Conservation (phyloP, 2,329 filamentous ascomycete species). For the Trichoderma simmonsii region DNA sequence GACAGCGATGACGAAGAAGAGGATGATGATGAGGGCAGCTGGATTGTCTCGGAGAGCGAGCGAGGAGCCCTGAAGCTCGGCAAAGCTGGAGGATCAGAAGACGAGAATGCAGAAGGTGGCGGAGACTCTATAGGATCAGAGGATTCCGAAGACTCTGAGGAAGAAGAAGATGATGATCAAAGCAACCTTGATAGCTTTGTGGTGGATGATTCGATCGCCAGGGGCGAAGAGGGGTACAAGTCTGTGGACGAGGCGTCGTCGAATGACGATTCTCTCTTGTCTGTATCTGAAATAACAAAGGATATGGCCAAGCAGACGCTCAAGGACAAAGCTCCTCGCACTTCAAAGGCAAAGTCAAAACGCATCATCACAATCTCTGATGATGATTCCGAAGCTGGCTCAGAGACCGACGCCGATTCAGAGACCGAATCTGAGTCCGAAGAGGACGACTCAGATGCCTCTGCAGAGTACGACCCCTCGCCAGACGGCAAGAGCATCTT, state of each 20-base stretch:
- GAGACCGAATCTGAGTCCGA: constrained; percentile 36
- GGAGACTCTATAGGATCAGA: constrained; percentile 74
- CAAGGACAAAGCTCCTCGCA: constrained; percentile 24
- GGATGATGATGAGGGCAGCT: constrained; percentile 65
- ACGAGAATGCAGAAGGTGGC: constrained; percentile 83
- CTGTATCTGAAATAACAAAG: constrained; percentile 37
- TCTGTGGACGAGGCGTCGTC: constrained; percentile 26
- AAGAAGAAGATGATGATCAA: constrained; percentile 50
- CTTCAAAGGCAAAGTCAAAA: background rate
- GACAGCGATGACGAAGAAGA: constrained; percentile 60
- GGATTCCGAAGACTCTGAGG: constrained; percentile 57
- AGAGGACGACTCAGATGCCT: constrained; percentile 27
- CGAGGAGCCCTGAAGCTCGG: constrained; percentile 61
- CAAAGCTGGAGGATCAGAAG: constrained; percentile 77
- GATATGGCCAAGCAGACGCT: constrained; percentile 38
- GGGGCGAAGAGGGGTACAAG: constrained; percentile 32
- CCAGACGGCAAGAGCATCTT: constrained; percentile 48
- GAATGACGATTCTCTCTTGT: constrained; percentile 33
- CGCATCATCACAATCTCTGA: constrained; percentile 9
- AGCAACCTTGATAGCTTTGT: constrained; percentile 56
- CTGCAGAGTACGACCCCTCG: constrained; percentile 39
- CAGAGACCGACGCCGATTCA: constrained; percentile 19
- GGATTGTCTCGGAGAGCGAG: constrained; percentile 72
- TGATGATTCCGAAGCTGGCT: constrained; percentile 36
- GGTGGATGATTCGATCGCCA: constrained; percentile 47